These are phyloP conservation scores for Penicillium angulare DNA, from an alignment of 495 filamentous ascomycete species.

Conservation along the genomic window DNA sequence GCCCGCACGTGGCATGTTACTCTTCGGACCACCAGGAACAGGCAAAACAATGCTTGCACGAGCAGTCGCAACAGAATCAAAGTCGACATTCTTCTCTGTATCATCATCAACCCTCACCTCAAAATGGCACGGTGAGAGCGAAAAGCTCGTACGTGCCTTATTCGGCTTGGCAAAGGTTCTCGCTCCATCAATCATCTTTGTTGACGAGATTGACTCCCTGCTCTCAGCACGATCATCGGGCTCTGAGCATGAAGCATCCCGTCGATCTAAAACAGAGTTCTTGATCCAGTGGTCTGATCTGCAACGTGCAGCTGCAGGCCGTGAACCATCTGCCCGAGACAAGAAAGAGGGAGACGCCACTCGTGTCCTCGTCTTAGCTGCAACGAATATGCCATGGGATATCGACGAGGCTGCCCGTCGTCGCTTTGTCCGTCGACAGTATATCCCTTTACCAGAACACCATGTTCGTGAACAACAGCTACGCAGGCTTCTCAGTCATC, in stretches of 20 bases:
- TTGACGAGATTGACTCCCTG: slow-evolving; percentile 97
- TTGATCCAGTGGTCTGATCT: slow-evolving; percentile 97
- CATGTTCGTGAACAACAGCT: slow-evolving; percentile 77
- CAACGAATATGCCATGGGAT: slow-evolving; percentile 96
- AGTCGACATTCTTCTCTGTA: slow-evolving; percentile 96
- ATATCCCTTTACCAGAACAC: slow-evolving; percentile 89
- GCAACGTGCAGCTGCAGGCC: slow-evolving; percentile 85
- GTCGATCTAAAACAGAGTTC: slow-evolving; percentile 96
- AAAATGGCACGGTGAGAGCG: slow-evolving; percentile 95
- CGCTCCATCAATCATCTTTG: slow-evolving; percentile 96
- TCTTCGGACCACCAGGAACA: slow-evolving; percentile 95
- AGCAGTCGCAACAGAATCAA: slow-evolving; percentile 91
- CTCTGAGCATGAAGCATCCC: slow-evolving; percentile 88
- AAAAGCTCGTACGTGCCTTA: slow-evolving; percentile 92
- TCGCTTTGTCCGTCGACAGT: slow-evolving; percentile 90
- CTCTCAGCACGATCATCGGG: slow-evolving; percentile 79
- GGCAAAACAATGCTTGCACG: slow-evolving; percentile 98
- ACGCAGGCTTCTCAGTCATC: slow-evolving; percentile 72
- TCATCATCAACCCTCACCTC: slow-evolving; percentile 90
- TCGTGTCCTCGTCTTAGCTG: slow-evolving; percentile 88
- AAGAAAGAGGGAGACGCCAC: slow-evolving; percentile 78
- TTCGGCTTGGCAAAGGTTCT: slow-evolving; percentile 88
- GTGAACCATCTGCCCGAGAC: slow-evolving; percentile 67
- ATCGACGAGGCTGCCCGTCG: slow-evolving; percentile 94
- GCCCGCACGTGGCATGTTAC: slow-evolving; percentile 89